Evolutionary conservation across 2,329 filamentous ascomycete species (phyloP), one percentile per base, ranked within the genome.

Genomic region (Penicillium sp.): DNA sequence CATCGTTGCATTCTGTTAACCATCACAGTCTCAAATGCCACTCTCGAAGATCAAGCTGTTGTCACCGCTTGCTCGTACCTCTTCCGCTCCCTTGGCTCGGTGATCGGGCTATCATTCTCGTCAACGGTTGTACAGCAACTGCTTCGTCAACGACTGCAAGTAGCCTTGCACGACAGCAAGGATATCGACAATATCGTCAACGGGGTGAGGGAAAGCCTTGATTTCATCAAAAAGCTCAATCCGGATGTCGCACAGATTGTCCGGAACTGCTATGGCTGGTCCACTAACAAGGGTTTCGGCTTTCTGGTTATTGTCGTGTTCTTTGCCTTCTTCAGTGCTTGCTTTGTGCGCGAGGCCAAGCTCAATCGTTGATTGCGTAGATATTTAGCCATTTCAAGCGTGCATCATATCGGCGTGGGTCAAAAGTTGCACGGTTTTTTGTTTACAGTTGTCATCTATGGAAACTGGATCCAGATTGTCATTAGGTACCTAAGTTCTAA

Each of bases 1-100:
- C n/a, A n/a, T n/a, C n/a, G n/a, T n/a, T 12, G 57, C 11, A 3
- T 17, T 25, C 11, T 4, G 10, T 23, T 48, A 39, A 48, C 23
- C 25, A 41, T 7, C n/a, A 13, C 37, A 71, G 77, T 89, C 46
- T 79, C 84, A 20, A 86, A 87, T 55, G 76, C 81, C 0, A 66
- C 75, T 1, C 68, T 71, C 2, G 71, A 77, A 29, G 84, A 89
- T 48, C 79, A 84, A 44, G 84, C 85, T 2, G 76, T 89, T 1
- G 82, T 80, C 3, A 84, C 85, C 11, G 85, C 85, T 6, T 87
- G 83, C 59, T 84, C 80, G 13, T 90, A 90, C 62, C 76, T 90
- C 15, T 90, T 90, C 70, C 79, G 85, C 26, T 82, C 81, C 1
- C 70, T 89, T 0, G 85, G 78, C 8, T 75, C 72, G 11, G 76